Evolutionary conservation across 371 early-diverging fungal species (phyloP), one percentile per base, ranked within the genome.

Genomic region (Syncephalastrum sp.): DNA sequence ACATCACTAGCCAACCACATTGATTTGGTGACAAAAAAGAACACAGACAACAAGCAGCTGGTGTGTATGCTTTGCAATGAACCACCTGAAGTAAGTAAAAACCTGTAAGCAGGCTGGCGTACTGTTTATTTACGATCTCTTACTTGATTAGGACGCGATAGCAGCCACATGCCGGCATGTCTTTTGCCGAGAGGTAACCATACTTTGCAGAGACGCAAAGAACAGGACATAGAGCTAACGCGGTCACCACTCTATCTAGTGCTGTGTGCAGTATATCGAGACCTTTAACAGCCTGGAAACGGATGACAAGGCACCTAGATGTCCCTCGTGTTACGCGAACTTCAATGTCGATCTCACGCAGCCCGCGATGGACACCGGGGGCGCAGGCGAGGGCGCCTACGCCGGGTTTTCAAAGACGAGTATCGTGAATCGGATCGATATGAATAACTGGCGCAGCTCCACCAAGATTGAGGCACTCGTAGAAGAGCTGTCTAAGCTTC

Each of bases 1-100:
- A 27, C 8, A n/a, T 5, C 15, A 17, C 12, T 52, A 70, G 95
- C 91, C 38, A 94, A 98, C 70, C 99, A 98, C 72, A 97, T 97
- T 3, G 91, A 90, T 62, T 64, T 93, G 58, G 84, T 90, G 42
- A 75, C 82, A 33, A 90, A 87, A 67, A 77, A 79, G 60, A 44
- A 58, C 15, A 45, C 73, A 24, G 64, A 45, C 59, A 71, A 70
- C 54, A 74, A 68, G 54, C 77, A 63, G 59, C 73, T 92, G 0
- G 93, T 98, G 15, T 98, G 98, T 60, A 87, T 87, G 23, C 73
- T 95, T n/a, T 98, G 98, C 72, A 86, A 87, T 57, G 97, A 96
- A 25, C 67, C 75, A 7, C 75, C 80, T 4, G 80, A 80, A 56
- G 72, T 68, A 61, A 48, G 54, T 51, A 7, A 33, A 38, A 8